Percentiles rank a stretch among this genome's conserved stretches.
Evolutionary conservation across 169 alveolate genomes (phyloP).

Genomic region (Perkinsus olseni): DNA sequence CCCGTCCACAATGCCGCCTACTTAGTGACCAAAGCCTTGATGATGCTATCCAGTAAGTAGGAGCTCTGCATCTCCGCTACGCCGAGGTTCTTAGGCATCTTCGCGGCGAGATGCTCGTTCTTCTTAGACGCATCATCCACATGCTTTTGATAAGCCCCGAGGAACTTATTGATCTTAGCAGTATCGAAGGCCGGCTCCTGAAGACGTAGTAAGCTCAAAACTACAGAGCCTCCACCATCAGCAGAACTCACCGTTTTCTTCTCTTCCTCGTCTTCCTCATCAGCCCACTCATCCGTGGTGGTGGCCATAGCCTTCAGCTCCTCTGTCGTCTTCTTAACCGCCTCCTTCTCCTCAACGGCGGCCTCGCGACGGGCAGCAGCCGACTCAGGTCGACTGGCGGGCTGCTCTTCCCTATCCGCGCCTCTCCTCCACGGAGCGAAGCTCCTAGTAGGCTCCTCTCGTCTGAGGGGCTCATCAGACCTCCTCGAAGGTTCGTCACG

Average conservation of each 20-base stretch:
- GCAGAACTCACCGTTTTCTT: not conserved
- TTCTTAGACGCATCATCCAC: not conserved
- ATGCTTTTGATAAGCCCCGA: not conserved
- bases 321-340: not conserved
- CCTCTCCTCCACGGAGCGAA: not conserved
- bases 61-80: not conserved
- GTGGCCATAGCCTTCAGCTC: not conserved
- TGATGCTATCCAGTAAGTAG: not conserved
- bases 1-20: not conserved
- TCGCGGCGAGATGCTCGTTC: not conserved
- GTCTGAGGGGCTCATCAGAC: not conserved
- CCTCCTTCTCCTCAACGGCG: not conserved
- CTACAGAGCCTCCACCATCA: too few species aligned
- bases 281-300: not conserved
- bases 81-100: not conserved
- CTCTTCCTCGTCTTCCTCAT: not conserved
- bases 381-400: not conserved
- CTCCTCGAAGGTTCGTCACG: not conserved
- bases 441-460: not conserved
- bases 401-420: not conserved
- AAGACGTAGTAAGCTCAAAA: too few species aligned
- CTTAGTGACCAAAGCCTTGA: not conserved
- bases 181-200: not conserved
- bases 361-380: not conserved
- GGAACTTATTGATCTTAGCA: not conserved